phyloP scores from a whole-genome alignment of 75 land plant species.

The Cupressus sempervirens region DNA sequence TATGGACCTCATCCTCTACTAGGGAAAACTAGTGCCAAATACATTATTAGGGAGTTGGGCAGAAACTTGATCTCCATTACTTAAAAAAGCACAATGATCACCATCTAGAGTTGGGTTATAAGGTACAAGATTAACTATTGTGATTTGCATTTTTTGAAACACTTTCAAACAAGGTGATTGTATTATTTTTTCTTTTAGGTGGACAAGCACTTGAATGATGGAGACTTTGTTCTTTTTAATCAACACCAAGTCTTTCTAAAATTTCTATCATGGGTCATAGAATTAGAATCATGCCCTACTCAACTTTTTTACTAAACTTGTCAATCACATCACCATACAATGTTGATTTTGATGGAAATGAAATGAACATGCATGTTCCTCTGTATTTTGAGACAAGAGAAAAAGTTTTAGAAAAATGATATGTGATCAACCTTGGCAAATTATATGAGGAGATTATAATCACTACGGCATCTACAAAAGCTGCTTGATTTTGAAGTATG shows the following conservation, averaged over 20 bases:
- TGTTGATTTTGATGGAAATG: too few relatives aligned
- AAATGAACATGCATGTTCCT: too few relatives aligned
- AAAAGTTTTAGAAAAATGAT: too few relatives aligned
- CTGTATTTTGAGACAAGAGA: too few relatives aligned
- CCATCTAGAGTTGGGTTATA: conserved; percentile 93
- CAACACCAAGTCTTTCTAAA: conserved; percentile 94
- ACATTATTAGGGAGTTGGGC: conserved; percentile 96
- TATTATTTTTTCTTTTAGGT: conserved; percentile 46
- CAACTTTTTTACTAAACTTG: too few relatives aligned
- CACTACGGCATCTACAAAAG: too few relatives aligned
- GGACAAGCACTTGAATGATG: conserved; percentile 91
- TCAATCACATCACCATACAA: too few relatives aligned
- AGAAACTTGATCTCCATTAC: conserved; percentile 89
- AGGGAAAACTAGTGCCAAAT: conserved; percentile 93
- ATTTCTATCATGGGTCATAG: conserved; percentile 99
- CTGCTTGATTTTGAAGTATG: too few relatives aligned
- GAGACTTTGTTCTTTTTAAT: conserved; percentile 95
- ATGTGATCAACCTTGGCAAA: too few relatives aligned
- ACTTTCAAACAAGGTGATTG: neutral
- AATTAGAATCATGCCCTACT: conserved; percentile 87
- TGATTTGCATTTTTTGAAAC: neutral
- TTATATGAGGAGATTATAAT: too few relatives aligned
- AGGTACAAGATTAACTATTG: conserved; percentile 29
- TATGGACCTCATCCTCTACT: conserved; percentile 99
- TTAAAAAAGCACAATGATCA: conserved; percentile 97